Conservation (phyloP, 768 basidiomycete species). For the Gloeopeniophorella convolvens region DNA sequence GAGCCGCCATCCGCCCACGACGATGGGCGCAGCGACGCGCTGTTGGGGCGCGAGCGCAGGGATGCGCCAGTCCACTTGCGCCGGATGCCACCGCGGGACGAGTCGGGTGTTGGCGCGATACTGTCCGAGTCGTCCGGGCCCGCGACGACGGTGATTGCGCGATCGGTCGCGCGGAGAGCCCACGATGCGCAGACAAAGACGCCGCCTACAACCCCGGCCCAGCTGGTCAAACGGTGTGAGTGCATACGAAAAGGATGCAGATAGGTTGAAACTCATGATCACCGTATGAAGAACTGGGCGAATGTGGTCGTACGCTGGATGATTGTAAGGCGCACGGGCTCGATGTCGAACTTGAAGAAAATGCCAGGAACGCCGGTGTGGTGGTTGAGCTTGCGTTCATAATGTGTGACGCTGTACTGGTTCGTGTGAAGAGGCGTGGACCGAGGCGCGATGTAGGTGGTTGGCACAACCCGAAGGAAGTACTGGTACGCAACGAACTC, state of each 20-base stretch:
- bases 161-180: constrained; percentile 34
- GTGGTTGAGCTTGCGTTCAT: constrained; percentile 67
- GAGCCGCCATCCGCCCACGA: constrained; percentile 48
- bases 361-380: constrained; percentile 84
- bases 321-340: constrained; percentile 80
- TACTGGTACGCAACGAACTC: constrained; percentile 92
- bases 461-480: constrained; percentile 92
- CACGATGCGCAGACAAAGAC: constrained; percentile 68
- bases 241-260: not conserved
- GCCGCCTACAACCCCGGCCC: constrained; percentile 90
- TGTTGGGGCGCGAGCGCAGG: constrained; percentile 48
- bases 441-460: constrained; percentile 80
- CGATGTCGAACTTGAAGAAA: constrained; percentile 97
- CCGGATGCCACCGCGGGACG: constrained; percentile 46
- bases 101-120: constrained; percentile 57
- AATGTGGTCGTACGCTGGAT: constrained; percentile 84
- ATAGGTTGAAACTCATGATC: constrained; percentile 5
- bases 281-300: constrained; percentile 74
- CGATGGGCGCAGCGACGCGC: constrained; percentile 24
- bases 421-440: constrained; percentile 59
- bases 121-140: constrained; percentile 63
- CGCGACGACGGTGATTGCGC: constrained; percentile 50
- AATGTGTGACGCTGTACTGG: constrained; percentile 95
- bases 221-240: constrained; percentile 30
- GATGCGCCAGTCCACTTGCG: constrained; percentile 64